A percentile compares a stretch with the other conserved stretches of the same genome.
These are phyloP conservation scores for Tulasnella sp. DNA, from an alignment of 768 basidiomycete species.

Conservation along the genomic window DNA sequence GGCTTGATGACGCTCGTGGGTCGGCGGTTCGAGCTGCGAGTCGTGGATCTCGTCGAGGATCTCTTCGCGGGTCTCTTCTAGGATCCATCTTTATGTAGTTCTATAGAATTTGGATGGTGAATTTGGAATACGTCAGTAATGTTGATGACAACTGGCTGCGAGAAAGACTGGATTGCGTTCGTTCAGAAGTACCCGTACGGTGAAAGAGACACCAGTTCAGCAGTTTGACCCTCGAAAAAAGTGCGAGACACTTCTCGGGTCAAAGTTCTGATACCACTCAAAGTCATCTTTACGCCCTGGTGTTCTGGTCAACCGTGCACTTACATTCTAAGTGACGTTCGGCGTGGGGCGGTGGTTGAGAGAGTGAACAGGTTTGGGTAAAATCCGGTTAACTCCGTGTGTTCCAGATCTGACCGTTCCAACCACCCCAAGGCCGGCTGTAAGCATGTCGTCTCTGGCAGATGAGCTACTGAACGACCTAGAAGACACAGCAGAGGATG, in stretches of 20 bases:
- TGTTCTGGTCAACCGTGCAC: not conserved
- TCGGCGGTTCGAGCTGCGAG: slow-evolving; percentile 57
- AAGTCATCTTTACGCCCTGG: slow-evolving; percentile 46
- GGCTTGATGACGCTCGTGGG: slow-evolving; percentile 37
- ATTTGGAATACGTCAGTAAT: not conserved
- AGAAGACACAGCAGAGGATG: slow-evolving; percentile 64
- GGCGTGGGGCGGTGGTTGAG: not conserved
- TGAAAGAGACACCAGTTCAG: slow-evolving; percentile 61
- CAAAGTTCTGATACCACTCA: slow-evolving; percentile 80
- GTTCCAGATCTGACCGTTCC: not conserved
- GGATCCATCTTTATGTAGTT: slow-evolving; percentile 15
- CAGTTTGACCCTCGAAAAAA: slow-evolving; percentile 48
- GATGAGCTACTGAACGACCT: slow-evolving; percentile 91
- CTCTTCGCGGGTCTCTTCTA: slow-evolving; percentile 61
- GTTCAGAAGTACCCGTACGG: slow-evolving; percentile 95
- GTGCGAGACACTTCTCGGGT: slow-evolving; percentile 35
- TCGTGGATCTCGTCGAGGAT: slow-evolving; percentile 54
- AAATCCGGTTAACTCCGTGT: not conserved
- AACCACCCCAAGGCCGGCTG: not conserved
- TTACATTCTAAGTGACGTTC: not conserved
- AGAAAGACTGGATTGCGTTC: slow-evolving; percentile 2
- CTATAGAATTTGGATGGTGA: not conserved
- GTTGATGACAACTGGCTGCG: not conserved
- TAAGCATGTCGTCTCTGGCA: slow-evolving; percentile 42
- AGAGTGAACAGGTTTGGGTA: not conserved